phyloP scores from a whole-genome alignment of 2,329 filamentous ascomycete genomes.

The Talaromyces sp. region DNA sequence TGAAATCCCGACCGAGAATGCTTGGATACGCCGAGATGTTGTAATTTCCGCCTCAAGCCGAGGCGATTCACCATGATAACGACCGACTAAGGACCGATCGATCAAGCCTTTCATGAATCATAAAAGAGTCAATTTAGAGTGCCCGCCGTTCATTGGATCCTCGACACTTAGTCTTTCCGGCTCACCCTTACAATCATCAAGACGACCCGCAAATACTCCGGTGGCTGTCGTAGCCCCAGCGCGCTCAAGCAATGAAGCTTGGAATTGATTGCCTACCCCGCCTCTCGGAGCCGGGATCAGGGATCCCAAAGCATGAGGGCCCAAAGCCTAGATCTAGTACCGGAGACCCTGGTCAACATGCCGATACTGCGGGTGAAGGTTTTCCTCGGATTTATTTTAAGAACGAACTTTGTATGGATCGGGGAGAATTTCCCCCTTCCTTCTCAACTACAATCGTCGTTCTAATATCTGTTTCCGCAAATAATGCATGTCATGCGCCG shows the following conservation, averaged over 20 bases:
- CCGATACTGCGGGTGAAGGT: background rate
- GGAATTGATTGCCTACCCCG: background rate
- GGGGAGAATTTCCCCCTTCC: no score
- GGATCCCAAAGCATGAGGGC: background rate
- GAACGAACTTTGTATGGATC: background rate
- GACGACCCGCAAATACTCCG: constrained; percentile 6
- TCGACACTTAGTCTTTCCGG: background rate
- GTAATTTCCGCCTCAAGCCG: background rate
- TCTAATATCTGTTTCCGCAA: constrained; percentile 15
- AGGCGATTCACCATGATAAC: background rate
- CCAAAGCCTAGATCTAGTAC: background rate
- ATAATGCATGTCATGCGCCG: background rate
- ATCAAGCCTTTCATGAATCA: background rate
- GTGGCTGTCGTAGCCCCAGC: background rate
- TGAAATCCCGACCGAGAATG: background rate
- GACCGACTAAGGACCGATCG: no score
- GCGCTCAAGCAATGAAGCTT: background rate
- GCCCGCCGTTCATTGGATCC: background rate
- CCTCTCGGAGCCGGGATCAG: background rate
- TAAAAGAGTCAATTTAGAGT: background rate
- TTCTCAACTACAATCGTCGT: background rate
- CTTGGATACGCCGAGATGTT: background rate
- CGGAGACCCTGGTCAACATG: background rate
- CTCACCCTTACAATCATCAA: background rate
- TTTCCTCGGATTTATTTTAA: background rate